Conservation (phyloP, 1,284 basidiomycete genomes). For the Leccinum variabile region DNA sequence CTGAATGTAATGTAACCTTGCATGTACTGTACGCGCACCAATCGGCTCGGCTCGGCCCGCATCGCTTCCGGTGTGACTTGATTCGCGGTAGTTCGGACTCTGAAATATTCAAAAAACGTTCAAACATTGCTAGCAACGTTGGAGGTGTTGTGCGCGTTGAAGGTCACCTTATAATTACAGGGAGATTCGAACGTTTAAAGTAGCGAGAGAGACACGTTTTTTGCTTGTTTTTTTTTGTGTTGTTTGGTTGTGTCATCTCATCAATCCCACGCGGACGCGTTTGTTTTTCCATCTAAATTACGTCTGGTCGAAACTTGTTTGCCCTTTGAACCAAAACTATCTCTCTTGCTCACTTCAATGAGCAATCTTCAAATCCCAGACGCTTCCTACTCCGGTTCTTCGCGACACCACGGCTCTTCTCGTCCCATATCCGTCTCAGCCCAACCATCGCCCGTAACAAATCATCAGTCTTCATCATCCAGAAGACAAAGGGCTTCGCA, state of each 20-base stretch:
- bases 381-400: conserved; percentile 44
- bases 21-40: not conserved
- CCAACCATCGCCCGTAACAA: conserved; percentile 41
- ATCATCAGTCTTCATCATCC: conserved; percentile 40
- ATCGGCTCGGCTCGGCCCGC: conserved; percentile 21
- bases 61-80: conserved; percentile 17
- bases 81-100: conserved; percentile 20
- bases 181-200: too few species aligned
- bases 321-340: conserved; percentile 2
- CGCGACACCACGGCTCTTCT: conserved; percentile 39
- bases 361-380: conserved; percentile 49
- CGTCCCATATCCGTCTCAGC: conserved; percentile 46
- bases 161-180: too few species aligned
- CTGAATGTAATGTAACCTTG: conserved; percentile 1
- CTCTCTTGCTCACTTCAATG: conserved; percentile 17
- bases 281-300: conserved; percentile 19
- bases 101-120: conserved; percentile 28
- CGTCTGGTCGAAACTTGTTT: conserved; percentile 5
- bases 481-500: conserved; percentile 54
- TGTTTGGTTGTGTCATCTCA: conserved; percentile 8
- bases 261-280: conserved; percentile 21
- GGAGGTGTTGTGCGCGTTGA: not conserved
- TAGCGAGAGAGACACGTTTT: too few species aligned
- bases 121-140: not conserved
- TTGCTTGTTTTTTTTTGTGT: too few species aligned